Conservation (phyloP, 1,284 basidiomycete species). For the Papiliotrema terrestris region DNA sequence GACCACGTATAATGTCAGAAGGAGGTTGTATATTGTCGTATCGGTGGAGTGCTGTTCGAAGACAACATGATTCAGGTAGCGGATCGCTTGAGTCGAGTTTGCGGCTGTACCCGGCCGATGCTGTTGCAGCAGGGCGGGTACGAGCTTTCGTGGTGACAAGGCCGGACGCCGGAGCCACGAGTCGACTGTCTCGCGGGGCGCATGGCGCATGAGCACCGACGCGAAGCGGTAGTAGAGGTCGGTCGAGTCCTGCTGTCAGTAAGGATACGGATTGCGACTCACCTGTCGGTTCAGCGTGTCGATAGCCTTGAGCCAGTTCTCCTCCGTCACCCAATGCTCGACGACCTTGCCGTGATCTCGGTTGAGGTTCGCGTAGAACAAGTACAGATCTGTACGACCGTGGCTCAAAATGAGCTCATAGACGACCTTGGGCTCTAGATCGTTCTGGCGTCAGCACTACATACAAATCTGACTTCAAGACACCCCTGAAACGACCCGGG, state of each 20-base stretch:
- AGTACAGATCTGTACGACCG: conserved; percentile 85
- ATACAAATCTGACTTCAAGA: too few species aligned
- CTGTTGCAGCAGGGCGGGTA: conserved; percentile 85
- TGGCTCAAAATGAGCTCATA: conserved; percentile 93
- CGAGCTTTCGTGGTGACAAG: conserved; percentile 76
- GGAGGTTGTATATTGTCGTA: conserved; percentile 86
- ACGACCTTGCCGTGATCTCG: conserved; percentile 81
- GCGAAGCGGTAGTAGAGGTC: conserved; percentile 93
- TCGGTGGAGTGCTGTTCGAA: conserved; percentile 68
- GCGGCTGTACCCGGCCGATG: conserved; percentile 49
- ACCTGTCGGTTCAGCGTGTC: conserved; percentile 84
- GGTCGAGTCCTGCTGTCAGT: conserved; percentile 58
- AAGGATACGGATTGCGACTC: conserved; percentile 13
- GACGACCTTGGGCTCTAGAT: conserved; percentile 77
- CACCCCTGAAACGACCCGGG: too few species aligned
- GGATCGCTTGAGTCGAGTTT: conserved; percentile 71
- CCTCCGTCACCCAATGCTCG: conserved; percentile 88
- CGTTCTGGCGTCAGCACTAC: conserved; percentile 54
- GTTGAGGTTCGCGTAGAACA: conserved; percentile 80
- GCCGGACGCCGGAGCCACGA: conserved; percentile 80
- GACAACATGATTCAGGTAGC: conserved; percentile 80
- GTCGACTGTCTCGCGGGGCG: conserved; percentile 84
- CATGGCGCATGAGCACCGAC: conserved; percentile 77
- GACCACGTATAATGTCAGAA: conserved; percentile 79
- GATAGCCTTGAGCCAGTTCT: conserved; percentile 87